A percentile compares a stretch with the other conserved stretches of the same genome.
Evolutionary conservation across 768 basidiomycete genomes (phyloP).

Genomic region (Rhodotorula kratochvilovae): DNA sequence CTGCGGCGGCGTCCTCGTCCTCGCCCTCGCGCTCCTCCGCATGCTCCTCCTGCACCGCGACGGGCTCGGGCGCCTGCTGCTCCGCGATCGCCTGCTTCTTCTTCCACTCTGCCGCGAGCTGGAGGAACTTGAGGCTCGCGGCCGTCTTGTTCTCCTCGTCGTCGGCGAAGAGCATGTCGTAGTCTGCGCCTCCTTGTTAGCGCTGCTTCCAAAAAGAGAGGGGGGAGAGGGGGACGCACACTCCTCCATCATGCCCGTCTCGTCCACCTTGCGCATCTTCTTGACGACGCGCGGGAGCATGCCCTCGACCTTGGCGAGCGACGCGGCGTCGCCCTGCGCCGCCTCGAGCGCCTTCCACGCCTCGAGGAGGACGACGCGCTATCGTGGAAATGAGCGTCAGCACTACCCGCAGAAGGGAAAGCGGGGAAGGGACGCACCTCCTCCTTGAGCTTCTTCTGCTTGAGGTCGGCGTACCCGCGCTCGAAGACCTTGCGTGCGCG

Average conservation of each 20-base stretch:
- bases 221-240: constrained; percentile 23
- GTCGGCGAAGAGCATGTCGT: constrained; percentile 92
- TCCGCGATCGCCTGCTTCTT: not conserved
- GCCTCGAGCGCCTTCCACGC: constrained; percentile 95
- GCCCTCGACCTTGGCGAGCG: constrained; percentile 69
- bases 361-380: constrained; percentile 88
- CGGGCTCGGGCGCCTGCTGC: not conserved
- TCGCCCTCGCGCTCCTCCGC: not conserved
- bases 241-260: constrained; percentile 35
- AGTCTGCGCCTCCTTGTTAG: constrained; percentile 56
- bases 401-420: not conserved
- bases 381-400: not conserved
- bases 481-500: constrained; percentile 75
- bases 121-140: constrained; percentile 88
- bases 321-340: constrained; percentile 63
- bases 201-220: no score
- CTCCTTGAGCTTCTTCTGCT: constrained; percentile 71
- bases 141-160: constrained; percentile 92
- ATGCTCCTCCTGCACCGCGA: constrained; percentile 1
- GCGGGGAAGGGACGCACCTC: constrained; percentile 58
- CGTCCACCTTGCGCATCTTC: constrained; percentile 60
- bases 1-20: not conserved
- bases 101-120: constrained; percentile 87
- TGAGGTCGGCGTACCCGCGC: constrained; percentile 80
- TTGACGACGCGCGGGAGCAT: constrained; percentile 92